These are phyloP conservation scores for Neofusicoccum ribis DNA, from an alignment of 2,329 filamentous ascomycete genomes.

Conservation along the genomic window DNA sequence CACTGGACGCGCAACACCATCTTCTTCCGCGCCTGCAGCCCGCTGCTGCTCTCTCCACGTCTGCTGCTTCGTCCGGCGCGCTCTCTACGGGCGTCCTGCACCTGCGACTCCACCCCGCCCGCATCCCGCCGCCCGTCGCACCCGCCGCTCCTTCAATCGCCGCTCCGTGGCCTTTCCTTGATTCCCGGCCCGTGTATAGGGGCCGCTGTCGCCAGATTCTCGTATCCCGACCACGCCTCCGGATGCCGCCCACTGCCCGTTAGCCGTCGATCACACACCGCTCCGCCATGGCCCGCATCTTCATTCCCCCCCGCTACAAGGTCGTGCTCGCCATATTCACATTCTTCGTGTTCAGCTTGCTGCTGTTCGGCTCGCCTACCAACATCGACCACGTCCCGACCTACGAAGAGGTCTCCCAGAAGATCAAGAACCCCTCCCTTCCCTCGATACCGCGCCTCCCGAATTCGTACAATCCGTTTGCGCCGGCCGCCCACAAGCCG, in stretches of 20 bases:
- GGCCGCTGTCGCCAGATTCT: neutral
- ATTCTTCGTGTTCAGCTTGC: conserved; percentile 33
- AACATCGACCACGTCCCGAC: conserved; percentile 39
- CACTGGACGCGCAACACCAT: conserved; percentile 14
- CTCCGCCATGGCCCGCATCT: conserved; percentile 10
- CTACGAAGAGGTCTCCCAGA: conserved; percentile 37
- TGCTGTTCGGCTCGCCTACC: conserved; percentile 39
- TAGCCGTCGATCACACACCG: conserved; percentile 4
- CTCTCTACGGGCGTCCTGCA: neutral
- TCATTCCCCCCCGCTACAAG: conserved; percentile 40
- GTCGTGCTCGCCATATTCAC: conserved; percentile 42
- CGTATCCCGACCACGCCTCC: conserved; percentile 7
- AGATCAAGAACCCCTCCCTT: conserved; percentile 39
- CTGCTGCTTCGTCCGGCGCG: neutral
- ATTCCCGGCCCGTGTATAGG: conserved; percentile 4
- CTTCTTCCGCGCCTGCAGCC: neutral
- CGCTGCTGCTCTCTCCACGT: neutral
- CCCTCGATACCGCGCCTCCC: conserved; percentile 35
- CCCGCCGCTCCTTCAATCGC: neutral
- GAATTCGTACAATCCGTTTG: conserved; percentile 63
- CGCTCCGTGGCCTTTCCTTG: neutral
- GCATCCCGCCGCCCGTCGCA: neutral
- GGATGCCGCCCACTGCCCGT: neutral
- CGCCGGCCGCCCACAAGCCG: conserved; percentile 67
- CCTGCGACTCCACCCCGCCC: neutral